Base-by-base conservation (phyloP, 768 basidiomycete genomes). In the Lentinula edodes region DNA sequence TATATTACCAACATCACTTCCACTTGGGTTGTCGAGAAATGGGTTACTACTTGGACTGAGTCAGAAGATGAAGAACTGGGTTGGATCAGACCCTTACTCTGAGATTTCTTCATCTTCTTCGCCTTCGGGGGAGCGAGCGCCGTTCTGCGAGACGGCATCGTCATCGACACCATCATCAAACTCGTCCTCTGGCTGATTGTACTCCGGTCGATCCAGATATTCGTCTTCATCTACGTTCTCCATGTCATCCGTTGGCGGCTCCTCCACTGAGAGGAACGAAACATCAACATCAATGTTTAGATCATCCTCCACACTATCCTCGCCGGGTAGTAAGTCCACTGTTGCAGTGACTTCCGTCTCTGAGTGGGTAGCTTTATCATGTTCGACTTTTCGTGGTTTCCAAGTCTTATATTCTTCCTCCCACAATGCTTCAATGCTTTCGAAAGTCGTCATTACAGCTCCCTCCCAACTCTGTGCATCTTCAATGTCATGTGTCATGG, bases 351-450 rank as follows among this genome's bases (percentile, higher is more conserved):
- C 28, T 36, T 60, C 58, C 41, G 39, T 35, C 39, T 55, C 52
- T 15, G 51, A 48, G 6, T 20, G 52, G 45, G 28, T 6, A 34
- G 34, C 35, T 9, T 64, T 59, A 4, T 60, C 36, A 28, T 48
- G 58, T 0, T 58, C 52, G 28, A 61, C 56, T 36, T n/a, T 62
- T 20, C 50, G 58, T 20, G 87, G 84, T 68, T 72, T 83, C 88
- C 89, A 89, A 9, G 75, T 76, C 69, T 74, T 85, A 70, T 78
- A 82, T 58, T 78, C 65, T 39, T 80, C 73, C 50, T 90, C 87
- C 94, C 94, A 97, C 9, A 95, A 79, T 0, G 87, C 89, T 73
- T 95, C 90, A 28, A 91, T 78, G 66, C 94, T 95, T 74, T 97
- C 89, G 68, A 97, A 98, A 0, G 90, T 85, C 6, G 93, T 90